phyloP scores from a whole-genome alignment of 1,284 basidiomycete species.

The Apiotrichum domesticum region DNA sequence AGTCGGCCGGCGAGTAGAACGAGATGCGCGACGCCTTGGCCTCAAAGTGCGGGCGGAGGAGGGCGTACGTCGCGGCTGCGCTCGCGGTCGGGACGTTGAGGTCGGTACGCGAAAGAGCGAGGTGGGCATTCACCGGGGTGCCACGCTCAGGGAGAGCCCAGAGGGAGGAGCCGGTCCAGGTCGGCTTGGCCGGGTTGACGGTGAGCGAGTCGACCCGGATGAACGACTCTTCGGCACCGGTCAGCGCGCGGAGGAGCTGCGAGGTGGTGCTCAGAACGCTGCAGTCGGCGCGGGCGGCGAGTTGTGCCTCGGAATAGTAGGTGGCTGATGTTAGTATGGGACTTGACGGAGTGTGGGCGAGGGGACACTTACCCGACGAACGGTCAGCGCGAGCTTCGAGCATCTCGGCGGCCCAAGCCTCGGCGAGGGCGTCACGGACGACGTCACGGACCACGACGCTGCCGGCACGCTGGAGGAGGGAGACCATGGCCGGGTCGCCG shows the following conservation, averaged over 20 bases:
- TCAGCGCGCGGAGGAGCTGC: slow-evolving; percentile 22
- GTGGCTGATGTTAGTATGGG: slow-evolving; percentile 3
- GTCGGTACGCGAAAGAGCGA: slow-evolving; percentile 31
- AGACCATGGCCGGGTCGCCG: slow-evolving; percentile 4
- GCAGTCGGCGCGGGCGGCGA: slow-evolving; percentile 33
- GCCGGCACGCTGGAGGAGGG: slow-evolving; percentile 20
- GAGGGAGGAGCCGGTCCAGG: slow-evolving; percentile 10
- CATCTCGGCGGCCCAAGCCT: slow-evolving; percentile 27
- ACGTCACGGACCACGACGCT: slow-evolving; percentile 37
- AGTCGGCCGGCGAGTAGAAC: slow-evolving; percentile 31
- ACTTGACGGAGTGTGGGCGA: too few species aligned
- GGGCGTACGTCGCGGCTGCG: slow-evolving; percentile 33
- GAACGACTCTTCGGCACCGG: slow-evolving; percentile 12
- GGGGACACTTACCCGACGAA: background rate
- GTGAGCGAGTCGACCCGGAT: slow-evolving; percentile 24
- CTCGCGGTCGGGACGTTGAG: slow-evolving; percentile 21
- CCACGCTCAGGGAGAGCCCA: slow-evolving; percentile 15
- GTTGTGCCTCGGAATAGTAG: slow-evolving; percentile 32
- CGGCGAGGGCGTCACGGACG: slow-evolving; percentile 32
- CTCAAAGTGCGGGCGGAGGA: slow-evolving; percentile 37
- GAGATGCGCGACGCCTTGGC: slow-evolving; percentile 30
- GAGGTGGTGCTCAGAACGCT: slow-evolving; percentile 30
- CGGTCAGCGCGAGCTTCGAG: slow-evolving; percentile 3
- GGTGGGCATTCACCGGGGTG: slow-evolving; percentile 30
- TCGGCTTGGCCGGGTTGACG: slow-evolving; percentile 7